Conservation (phyloP, 139 green algal species). For the Micractinium conductrix region DNA sequence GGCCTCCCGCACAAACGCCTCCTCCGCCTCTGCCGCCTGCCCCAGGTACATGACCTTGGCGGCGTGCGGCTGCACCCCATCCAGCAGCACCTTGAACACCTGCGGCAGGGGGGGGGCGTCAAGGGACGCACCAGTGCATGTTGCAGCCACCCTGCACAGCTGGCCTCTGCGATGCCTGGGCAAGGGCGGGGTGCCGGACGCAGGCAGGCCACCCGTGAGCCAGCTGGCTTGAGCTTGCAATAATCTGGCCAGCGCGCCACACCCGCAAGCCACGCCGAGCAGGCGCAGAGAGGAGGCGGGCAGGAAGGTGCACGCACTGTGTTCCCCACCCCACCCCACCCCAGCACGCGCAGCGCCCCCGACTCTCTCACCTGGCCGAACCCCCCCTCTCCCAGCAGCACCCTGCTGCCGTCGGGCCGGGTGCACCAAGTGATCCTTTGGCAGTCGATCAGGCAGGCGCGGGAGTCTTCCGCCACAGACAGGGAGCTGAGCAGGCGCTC, state of each 20-base stretch:
- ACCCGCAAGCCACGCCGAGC: too few relatives aligned
- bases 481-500: not conserved
- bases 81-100: constrained; percentile 3
- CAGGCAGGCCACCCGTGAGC: too few relatives aligned
- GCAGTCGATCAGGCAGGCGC: not conserved
- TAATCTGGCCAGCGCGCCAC: too few relatives aligned
- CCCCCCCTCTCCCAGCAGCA: not conserved
- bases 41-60: constrained; percentile 1
- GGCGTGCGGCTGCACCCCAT: constrained; percentile 12
- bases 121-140: not conserved
- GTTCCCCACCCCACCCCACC: too few relatives aligned
- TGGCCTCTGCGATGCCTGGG: not conserved
- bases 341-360: not conserved
- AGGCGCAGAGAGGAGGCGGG: not conserved
- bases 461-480: not conserved
- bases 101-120: not conserved
- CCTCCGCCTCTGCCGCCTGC: not conserved
- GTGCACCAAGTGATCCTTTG: not conserved
- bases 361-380: constrained; percentile 1
- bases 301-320: not conserved
- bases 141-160: not conserved
- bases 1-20: not conserved
- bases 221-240: not conserved
- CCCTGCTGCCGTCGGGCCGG: not conserved
- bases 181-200: too few relatives aligned